Percentiles rank a stretch among this genome's conserved stretches.
Conservation (phyloP, 331 rosid genomes). For the Quercus lobata region DNA sequence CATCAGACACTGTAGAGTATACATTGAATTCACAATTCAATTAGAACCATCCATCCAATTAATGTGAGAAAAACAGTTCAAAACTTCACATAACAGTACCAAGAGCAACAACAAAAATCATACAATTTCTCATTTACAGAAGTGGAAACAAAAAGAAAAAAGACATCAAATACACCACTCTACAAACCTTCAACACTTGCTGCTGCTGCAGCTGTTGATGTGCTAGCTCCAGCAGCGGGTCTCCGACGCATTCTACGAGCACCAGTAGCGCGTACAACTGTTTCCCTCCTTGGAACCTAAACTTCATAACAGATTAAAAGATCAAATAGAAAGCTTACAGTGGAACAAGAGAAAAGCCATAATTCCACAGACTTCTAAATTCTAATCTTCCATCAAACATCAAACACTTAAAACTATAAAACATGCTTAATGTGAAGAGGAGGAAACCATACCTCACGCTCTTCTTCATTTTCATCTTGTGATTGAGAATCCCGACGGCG, state of each 20-base stretch:
- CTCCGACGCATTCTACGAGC: slow-evolving; percentile 89
- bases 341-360: background rate
- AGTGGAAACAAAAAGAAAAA: background rate
- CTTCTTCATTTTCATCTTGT: slow-evolving; percentile 38
- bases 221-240: slow-evolving; percentile 78
- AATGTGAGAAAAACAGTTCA: background rate
- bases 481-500: slow-evolving; percentile 62
- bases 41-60: background rate
- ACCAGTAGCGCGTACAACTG: slow-evolving; percentile 70
- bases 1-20: background rate
- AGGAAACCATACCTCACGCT: slow-evolving; percentile 54
- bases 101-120: background rate
- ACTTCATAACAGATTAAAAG: background rate
- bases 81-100: background rate
- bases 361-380: background rate
- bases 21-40: background rate
- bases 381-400: no score
- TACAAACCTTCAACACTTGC: slow-evolving; percentile 53
- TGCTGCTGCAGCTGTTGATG: slow-evolving; percentile 62
- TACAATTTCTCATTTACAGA: background rate
- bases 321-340: background rate
- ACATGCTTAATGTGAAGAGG: background rate
- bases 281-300: slow-evolving; percentile 70
- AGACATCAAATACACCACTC: background rate
- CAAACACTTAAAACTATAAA: background rate